Percentiles rank a stretch among this genome's conserved stretches.
Conservation (phyloP, 2,329 filamentous ascomycete genomes). For the Aschersonia sp. region DNA sequence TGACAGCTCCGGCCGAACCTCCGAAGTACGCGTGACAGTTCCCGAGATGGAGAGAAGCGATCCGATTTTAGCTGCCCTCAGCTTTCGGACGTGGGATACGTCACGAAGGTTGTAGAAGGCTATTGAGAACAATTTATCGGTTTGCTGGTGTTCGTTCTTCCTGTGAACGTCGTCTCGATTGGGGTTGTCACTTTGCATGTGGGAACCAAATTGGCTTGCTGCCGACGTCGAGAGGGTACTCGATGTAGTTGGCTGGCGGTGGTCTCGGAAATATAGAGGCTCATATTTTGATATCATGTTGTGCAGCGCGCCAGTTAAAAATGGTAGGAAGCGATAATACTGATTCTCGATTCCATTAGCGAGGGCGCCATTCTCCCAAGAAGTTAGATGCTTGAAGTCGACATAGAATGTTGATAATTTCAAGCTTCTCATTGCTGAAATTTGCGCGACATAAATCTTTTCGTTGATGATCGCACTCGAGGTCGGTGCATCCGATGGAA, state of each 20-base stretch:
- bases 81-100: slow-evolving; percentile 69
- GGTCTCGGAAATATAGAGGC: slow-evolving; percentile 83
- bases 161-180: slow-evolving; percentile 29
- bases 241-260: slow-evolving; percentile 69
- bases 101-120: slow-evolving; percentile 89
- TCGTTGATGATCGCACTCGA: slow-evolving; percentile 61
- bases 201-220: slow-evolving; percentile 44
- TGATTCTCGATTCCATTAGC: slow-evolving; percentile 76
- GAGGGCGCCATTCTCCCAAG: slow-evolving; percentile 63
- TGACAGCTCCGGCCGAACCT: slow-evolving; percentile 87
- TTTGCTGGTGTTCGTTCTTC: slow-evolving; percentile 86
- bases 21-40: slow-evolving; percentile 90
- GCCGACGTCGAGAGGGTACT: slow-evolving; percentile 58
- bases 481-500: slow-evolving; percentile 44
- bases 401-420: slow-evolving; percentile 75
- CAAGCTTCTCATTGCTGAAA: slow-evolving; percentile 60
- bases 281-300: slow-evolving; percentile 92
- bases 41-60: slow-evolving; percentile 91
- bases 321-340: slow-evolving; percentile 92
- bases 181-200: slow-evolving; percentile 49
- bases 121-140: slow-evolving; percentile 86
- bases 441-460: slow-evolving; percentile 75
- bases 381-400: slow-evolving; percentile 71
- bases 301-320: slow-evolving; percentile 75
- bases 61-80: slow-evolving; percentile 82